Percentiles rank a stretch among this genome's conserved stretches.
Conservation (phyloP, 768 basidiomycete genomes). For the Leucocoprinus birnbaumii region DNA sequence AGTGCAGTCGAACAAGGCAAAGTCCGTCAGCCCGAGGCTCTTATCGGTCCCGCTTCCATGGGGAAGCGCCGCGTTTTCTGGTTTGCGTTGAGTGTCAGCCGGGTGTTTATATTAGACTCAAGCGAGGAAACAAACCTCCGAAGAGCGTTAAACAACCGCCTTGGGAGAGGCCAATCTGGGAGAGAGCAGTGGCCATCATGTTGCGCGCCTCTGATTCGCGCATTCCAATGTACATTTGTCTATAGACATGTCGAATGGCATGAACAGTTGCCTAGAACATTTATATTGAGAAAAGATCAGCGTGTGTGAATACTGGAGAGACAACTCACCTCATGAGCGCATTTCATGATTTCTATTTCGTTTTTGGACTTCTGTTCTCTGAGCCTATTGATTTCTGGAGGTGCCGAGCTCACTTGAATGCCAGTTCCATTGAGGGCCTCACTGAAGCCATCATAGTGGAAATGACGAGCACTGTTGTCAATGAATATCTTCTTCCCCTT, state of each 20-base stretch:
- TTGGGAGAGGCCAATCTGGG: conserved; percentile 53
- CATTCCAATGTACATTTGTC: conserved; percentile 65
- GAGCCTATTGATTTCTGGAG: conserved; percentile 51
- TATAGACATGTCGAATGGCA: conserved; percentile 64
- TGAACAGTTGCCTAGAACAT: conserved; percentile 65
- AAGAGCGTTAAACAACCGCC: conserved; percentile 70
- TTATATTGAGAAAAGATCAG: background rate
- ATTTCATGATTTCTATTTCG: conserved; percentile 71
- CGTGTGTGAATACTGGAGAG: background rate
- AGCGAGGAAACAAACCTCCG: conserved; percentile 51
- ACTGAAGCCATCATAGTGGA: conserved; percentile 63
- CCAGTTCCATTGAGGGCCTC: conserved; percentile 32
- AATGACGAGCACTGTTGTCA: conserved; percentile 58
- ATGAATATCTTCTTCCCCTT: conserved; percentile 47
- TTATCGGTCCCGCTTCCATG: conserved; percentile 80
- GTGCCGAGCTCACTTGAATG: conserved; percentile 42
- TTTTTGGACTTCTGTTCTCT: conserved; percentile 72
- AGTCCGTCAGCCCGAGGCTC: conserved; percentile 49
- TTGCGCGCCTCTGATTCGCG: conserved; percentile 64
- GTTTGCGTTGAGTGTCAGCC: background rate
- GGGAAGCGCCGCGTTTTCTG: conserved; percentile 85
- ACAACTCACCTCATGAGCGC: conserved; percentile 68
- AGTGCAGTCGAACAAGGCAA: conserved; percentile 74
- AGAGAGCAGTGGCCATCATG: conserved; percentile 57
- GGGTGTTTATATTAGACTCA: too few species aligned